A percentile compares a stretch with the other conserved stretches of the same genome.
phyloP scores from a whole-genome alignment of 371 early-diverging fungal genomes.

The Entomophthora muscae region DNA sequence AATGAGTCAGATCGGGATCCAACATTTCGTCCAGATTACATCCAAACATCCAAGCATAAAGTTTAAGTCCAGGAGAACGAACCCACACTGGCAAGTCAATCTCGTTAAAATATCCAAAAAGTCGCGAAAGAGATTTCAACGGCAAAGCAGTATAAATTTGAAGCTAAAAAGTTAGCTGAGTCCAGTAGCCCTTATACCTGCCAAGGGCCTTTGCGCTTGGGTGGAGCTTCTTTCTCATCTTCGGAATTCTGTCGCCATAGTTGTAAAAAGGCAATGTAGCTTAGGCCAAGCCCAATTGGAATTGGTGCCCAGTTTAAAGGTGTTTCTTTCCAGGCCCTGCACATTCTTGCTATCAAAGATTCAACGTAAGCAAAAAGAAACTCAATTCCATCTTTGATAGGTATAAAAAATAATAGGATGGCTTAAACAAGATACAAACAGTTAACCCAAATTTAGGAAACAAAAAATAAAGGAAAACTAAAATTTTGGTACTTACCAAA shows the following conservation, averaged over 20 bases:
- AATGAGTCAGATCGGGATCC: conserved; percentile 52
- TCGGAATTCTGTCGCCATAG: conserved; percentile 32
- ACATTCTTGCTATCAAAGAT: conserved; percentile 10
- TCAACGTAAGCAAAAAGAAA: too few relatives aligned
- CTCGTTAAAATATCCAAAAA: conserved; percentile 72
- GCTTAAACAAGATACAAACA: too few relatives aligned
- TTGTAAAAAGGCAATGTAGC: conserved; percentile 38
- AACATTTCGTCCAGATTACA: conserved; percentile 88
- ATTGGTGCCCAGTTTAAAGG: conserved; percentile 54
- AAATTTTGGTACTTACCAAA: neutral
- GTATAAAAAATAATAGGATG: too few relatives aligned
- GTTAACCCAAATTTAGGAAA: too few relatives aligned
- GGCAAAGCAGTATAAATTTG: conserved; percentile 76
- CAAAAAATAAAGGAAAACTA: too few relatives aligned
- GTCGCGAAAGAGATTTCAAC: conserved; percentile 64
- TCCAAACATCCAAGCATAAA: conserved; percentile 71
- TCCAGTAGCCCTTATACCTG: conserved; percentile 29
- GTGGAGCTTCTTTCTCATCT: conserved; percentile 13
- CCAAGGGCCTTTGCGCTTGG: conserved; percentile 56
- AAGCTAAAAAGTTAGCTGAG: conserved; percentile 26
- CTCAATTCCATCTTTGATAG: too few relatives aligned
- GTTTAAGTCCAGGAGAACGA: conserved; percentile 49
- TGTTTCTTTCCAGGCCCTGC: conserved; percentile 31
- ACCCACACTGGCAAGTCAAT: conserved; percentile 60
- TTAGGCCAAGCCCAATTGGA: conserved; percentile 59